A percentile compares a stretch with the other conserved stretches of the same genome.
phyloP scores from a whole-genome alignment of 345 rosid species.

The Trapa bicornis region DNA sequence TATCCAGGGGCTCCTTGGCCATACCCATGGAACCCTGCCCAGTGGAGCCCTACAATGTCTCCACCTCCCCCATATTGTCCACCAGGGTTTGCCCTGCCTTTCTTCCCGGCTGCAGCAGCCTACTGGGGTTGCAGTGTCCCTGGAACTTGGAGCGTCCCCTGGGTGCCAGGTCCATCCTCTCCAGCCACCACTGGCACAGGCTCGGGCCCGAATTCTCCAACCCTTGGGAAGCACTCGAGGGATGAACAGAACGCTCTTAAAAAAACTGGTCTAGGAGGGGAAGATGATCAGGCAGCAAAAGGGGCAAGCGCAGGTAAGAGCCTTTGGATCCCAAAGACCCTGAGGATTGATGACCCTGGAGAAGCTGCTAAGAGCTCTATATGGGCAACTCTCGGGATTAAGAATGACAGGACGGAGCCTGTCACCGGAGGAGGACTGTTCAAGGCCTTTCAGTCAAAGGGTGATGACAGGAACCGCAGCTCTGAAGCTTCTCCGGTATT shows the following conservation, averaged over 20 bases:
- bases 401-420: slow-evolving; percentile 44
- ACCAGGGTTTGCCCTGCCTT: slow-evolving; percentile 47
- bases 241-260: slow-evolving; percentile 33
- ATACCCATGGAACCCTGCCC: slow-evolving; percentile 46
- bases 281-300: slow-evolving; percentile 15
- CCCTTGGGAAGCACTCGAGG: slow-evolving; percentile 82
- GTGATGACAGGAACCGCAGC: slow-evolving; percentile 22
- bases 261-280: slow-evolving; percentile 16
- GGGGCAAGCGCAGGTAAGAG: slow-evolving; percentile 33
- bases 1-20: slow-evolving; percentile 50
- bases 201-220: slow-evolving; percentile 69
- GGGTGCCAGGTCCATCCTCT: slow-evolving; percentile 65
- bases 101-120: slow-evolving; percentile 43
- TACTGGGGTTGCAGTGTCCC: slow-evolving; percentile 69
- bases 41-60: slow-evolving; percentile 28
- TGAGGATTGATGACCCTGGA: slow-evolving; percentile 70
- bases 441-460: slow-evolving; percentile 44
- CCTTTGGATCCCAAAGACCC: slow-evolving; percentile 78
- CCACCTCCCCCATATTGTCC: slow-evolving; percentile 28
- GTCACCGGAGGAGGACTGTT: slow-evolving; percentile 30
- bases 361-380: slow-evolving; percentile 92
- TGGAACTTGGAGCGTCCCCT: slow-evolving; percentile 46
- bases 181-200: slow-evolving; percentile 28
- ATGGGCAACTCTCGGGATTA: slow-evolving; percentile 78
- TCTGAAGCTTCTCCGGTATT: slow-evolving; percentile 37